Evolutionary conservation across 371 early-diverging fungal genomes (phyloP).

Genomic region (Mortierella sp.): DNA sequence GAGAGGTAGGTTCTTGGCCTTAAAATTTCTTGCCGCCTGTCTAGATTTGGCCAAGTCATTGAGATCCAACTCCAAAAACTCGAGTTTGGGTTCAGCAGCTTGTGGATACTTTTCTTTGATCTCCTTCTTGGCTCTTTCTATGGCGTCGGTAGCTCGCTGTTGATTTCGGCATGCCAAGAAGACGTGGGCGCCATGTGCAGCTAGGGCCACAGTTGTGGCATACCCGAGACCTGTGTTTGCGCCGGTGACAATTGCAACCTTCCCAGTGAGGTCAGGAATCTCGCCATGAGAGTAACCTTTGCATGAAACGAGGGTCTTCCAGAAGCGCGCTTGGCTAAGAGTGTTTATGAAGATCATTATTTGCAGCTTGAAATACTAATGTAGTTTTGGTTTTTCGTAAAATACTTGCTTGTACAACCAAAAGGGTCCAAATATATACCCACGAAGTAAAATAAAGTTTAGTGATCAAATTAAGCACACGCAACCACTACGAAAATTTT

Average conservation of each 20-base stretch:
- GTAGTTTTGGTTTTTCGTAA: too few species aligned
- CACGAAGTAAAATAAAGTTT: too few species aligned
- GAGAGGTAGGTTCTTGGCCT: conserved; percentile 58
- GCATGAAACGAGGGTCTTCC: conserved; percentile 22
- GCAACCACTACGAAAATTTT: too few species aligned
- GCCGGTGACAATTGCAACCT: conserved; percentile 78
- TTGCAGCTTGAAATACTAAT: too few species aligned
- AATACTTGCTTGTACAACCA: too few species aligned
- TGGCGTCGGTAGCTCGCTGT: conserved; percentile 59
- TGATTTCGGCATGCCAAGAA: conserved; percentile 70
- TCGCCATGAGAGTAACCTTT: conserved; percentile 49
- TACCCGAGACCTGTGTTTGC: conserved; percentile 78
- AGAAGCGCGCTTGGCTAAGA: neutral
- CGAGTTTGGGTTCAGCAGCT: conserved; percentile 58
- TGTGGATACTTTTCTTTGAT: conserved; percentile 16
- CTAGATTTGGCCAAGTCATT: conserved; percentile 63
- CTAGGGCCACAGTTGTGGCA: conserved; percentile 67
- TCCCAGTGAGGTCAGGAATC: conserved; percentile 73
- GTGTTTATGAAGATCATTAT: too few species aligned
- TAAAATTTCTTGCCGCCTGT: conserved; percentile 65
- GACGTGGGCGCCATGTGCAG: conserved; percentile 67
- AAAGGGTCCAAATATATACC: too few species aligned
- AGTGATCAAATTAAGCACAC: too few species aligned
- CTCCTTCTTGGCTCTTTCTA: conserved; percentile 62
- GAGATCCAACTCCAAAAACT: conserved; percentile 72